Base-by-base conservation (phyloP, 306 rosid genomes). In the Cucumis hystrix region DNA sequence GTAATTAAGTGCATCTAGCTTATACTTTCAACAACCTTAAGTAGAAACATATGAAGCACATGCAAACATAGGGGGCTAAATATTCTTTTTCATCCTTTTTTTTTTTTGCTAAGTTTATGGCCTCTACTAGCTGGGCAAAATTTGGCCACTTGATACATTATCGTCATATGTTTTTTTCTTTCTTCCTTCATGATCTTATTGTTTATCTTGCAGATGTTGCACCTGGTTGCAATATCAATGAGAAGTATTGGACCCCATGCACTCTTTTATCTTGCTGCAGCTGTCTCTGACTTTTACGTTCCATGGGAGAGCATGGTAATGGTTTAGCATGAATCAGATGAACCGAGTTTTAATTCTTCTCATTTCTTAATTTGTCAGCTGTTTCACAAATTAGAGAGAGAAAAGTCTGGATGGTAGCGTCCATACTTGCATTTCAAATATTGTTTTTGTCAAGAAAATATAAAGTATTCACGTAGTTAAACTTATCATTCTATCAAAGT, bases 231-330 rank as follows among this genome's bases (percentile, higher is more conserved):
- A 10, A 58, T 65, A 39, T 86, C 96, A 78, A 18, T 82, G 83
- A 83, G 83, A 76, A 69, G 84, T 73, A 71, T 88, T 25, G 93
- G 97, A 41, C 82, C 87, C 17, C 74, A 82, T 73, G 91, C 87
- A 80, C 83, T 95, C 82, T 89, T 91, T 88, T 95, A 91, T 87
- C 97, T 95, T 79, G 97, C 96, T 47, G 99, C 99, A 74, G 99
- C 99, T 47, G 97, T 86, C 72, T 90, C 99, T 28, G 97, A 92
- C 85, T 95, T 68, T 80, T 95, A 95, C 79, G 96, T 92, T 79
- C 99, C 97, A 77, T 95, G 97, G 99, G 80, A 85, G 81, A 93
- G 91, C 85, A 95, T 95, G 99, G 99, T 95, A 89, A 82, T 77
- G 65, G 28, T 43, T 58, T 59, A 76, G 59, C 33, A 1, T 21